A percentile compares a stretch with the other conserved stretches of the same genome.
Conservation (phyloP, 139 green algal species). For the Closterium sp. region DNA sequence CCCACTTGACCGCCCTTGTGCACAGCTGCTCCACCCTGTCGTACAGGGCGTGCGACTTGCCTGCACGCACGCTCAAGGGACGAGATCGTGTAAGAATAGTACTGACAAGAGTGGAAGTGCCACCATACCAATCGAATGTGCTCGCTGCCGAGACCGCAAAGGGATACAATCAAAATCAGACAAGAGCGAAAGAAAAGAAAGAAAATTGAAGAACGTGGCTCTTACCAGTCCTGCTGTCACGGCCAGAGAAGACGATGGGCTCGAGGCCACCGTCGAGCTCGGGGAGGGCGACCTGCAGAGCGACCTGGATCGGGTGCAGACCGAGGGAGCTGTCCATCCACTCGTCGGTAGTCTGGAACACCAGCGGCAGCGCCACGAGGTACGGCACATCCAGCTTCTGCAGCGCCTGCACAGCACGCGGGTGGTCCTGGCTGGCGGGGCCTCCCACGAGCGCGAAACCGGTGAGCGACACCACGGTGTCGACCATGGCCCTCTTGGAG, state of each 20-base stretch:
- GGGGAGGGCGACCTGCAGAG: constrained; percentile 90
- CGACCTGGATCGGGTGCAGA: constrained; percentile 94
- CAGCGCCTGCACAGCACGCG: constrained; percentile 93
- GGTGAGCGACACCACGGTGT: constrained; percentile 78
- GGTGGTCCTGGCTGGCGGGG: constrained; percentile 88
- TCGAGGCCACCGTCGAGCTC: constrained; percentile 98
- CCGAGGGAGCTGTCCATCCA: constrained; percentile 94
- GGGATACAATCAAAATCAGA: background rate
- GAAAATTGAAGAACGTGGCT: too few species aligned
- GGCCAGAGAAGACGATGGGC: constrained; percentile 97
- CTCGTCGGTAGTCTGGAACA: constrained; percentile 99
- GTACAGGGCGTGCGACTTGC: constrained; percentile 96
- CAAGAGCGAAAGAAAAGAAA: background rate
- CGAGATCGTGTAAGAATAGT: too few species aligned
- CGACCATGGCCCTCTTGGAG: constrained; percentile 72
- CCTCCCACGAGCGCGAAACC: constrained; percentile 97
- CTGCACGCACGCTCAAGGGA: background rate
- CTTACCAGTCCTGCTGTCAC: constrained; percentile 84
- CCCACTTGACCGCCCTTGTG: constrained; percentile 93
- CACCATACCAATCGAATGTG: too few species aligned
- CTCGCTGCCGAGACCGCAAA: background rate
- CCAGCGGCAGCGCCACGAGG: constrained; percentile 92
- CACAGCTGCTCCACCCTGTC: constrained; percentile 88
- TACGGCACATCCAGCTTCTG: constrained; percentile 96
- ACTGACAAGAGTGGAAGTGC: too few species aligned